Conservation (phyloP, 2,329 filamentous ascomycete genomes). For the Ascochyta viciae-villosae region DNA sequence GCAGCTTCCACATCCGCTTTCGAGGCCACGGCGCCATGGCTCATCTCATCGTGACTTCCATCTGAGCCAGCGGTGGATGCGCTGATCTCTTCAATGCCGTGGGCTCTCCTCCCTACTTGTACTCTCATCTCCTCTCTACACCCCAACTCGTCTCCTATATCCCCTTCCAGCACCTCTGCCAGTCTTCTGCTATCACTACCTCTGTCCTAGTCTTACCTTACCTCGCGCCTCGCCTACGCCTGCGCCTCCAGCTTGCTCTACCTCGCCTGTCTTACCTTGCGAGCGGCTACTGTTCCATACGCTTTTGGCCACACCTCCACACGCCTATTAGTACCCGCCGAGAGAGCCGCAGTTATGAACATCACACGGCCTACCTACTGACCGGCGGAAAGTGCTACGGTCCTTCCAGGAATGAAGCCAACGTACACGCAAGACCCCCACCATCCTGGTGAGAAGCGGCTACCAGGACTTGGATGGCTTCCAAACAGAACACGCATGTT, state of each 20-base stretch:
- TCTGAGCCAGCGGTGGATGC: not conserved
- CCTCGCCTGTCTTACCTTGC: constrained; percentile 23
- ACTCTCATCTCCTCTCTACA: constrained; percentile 1
- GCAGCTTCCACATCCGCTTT: not conserved
- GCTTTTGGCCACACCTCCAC: constrained; percentile 25
- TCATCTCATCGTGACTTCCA: constrained; percentile 4
- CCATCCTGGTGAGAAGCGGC: constrained; percentile 46
- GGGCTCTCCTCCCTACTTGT: constrained; percentile 1
- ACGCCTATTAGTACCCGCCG: constrained; percentile 19
- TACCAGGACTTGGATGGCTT: constrained; percentile 52
- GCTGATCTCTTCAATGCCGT: not conserved
- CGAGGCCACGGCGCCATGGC: not conserved
- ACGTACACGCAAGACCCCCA: constrained; percentile 42
- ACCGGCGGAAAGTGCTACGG: constrained; percentile 45
- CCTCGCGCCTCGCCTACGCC: constrained; percentile 7
- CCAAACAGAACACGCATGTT: constrained; percentile 53
- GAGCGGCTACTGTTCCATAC: constrained; percentile 31
- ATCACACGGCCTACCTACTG: constrained; percentile 32
- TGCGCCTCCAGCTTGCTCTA: constrained; percentile 14
- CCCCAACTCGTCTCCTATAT: constrained; percentile 3
- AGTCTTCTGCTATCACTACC: constrained; percentile 5
- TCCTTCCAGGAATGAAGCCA: constrained; percentile 50
- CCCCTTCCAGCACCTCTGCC: not conserved
- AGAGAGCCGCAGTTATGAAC: constrained; percentile 45
- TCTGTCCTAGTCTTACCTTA: constrained; percentile 19